Base-by-base conservation (phyloP, 2,329 filamentous ascomycete genomes). In the Penicillium sclerotiorum region DNA sequence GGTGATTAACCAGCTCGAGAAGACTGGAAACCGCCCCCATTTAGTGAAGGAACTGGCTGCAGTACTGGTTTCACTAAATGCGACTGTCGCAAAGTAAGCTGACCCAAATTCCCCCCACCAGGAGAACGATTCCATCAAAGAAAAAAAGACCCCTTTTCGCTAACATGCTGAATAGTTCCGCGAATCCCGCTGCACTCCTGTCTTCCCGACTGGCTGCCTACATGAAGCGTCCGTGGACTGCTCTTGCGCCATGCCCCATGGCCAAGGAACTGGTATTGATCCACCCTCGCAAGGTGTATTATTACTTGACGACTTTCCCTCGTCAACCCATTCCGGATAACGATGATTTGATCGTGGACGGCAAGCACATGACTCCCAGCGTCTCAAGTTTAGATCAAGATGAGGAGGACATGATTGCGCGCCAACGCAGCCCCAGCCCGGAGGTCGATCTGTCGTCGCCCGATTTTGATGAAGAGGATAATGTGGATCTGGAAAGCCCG, bases 211-310 rank as follows among this genome's bases (percentile, higher is more conserved):
- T 99, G 44, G 87, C 91, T 33, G 84, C 88, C 27, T 99, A 95
- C 73, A 80, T 96, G 65, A 95, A 95, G 77, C 89, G 94, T 59
- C 75, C 89, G 47, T 90, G 88, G 92, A 89, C 84, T 22, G 84
- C 87, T 7, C 75, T 86, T 44, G 80, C 87, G 43, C 90, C 88
- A 45, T 97, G 94, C 72, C 93, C 94, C 3, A 76, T 97, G 47
- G 90, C 89, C 44, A 97, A 97, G 75, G 90, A 96, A 73, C 83
- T 96, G 47, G 90, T 96, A 69, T 86, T 89, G 33, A 88, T 93
- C 35, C 93, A 97, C 69, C 94, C 94, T 17, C 88, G 93, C 67
- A 90, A 94, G 72, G 92, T 95, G 39, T 97, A 96, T 78, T 97
- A 95, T 75, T 97, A 92, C 75, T 83, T 99, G 52, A 95, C 90